Evolutionary conservation across 495 filamentous ascomycete genomes (phyloP).

Genomic region (Aspergillus homomorphus): DNA sequence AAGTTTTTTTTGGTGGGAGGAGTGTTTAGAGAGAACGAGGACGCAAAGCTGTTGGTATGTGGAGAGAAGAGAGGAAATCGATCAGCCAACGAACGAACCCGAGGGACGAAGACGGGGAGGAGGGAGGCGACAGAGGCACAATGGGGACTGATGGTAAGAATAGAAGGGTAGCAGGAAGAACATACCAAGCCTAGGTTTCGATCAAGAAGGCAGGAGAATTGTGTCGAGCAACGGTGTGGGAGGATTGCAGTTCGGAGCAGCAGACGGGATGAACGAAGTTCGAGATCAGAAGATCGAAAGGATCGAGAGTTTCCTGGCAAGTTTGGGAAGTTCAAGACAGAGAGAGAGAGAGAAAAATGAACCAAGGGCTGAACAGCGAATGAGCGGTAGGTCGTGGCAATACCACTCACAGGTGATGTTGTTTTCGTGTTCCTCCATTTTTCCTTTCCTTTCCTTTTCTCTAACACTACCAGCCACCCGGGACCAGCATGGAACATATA

Average conservation of each 20-base stretch:
- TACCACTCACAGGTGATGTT: constrained; percentile 4
- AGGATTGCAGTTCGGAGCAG: constrained; percentile 18
- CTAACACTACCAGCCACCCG: too few relatives aligned
- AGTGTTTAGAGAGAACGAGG: background rate
- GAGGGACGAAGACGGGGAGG: background rate
- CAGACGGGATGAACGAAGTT: constrained; percentile 26
- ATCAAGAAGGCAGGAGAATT: too few relatives aligned
- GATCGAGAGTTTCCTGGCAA: constrained; percentile 18
- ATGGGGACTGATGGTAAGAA: background rate
- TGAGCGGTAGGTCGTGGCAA: constrained; percentile 23
- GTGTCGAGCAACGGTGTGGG: constrained; percentile 8
- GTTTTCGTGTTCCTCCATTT: background rate
- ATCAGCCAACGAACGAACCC: background rate
- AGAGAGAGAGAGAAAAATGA: constrained; percentile 22
- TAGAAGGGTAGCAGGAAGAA: background rate
- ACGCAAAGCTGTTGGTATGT: background rate
- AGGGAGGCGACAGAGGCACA: background rate
- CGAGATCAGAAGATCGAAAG: constrained; percentile 28
- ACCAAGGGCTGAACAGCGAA: constrained; percentile 22
- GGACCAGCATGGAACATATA: too few relatives aligned
- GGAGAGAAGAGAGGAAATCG: background rate
- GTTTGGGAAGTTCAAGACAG: too few relatives aligned
- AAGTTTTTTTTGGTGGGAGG: background rate
- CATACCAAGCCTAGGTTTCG: constrained; percentile 11
- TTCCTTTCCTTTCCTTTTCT: too few relatives aligned